Evolutionary conservation across 345 rosid species (phyloP), one percentile per base, ranked within the genome.

Genomic region (Turritis glabra): DNA sequence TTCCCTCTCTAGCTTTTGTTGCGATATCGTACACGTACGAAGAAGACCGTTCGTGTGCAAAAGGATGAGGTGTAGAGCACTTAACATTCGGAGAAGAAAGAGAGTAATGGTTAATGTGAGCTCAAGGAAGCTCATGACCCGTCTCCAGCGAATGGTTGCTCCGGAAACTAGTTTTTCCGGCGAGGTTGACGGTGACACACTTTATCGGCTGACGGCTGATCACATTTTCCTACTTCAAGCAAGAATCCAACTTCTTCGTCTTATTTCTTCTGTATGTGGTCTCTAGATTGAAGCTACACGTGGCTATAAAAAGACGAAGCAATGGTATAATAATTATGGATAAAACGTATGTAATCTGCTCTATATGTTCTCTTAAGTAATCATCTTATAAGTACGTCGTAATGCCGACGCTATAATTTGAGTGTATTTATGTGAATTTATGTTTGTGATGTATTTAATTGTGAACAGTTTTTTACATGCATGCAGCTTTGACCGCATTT

Each of bases 91-190:
- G 7, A 77, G 73, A 77, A 72, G 77, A 51, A 77, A 71, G 73
- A 77, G 69, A 66, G 73, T 77, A 10, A 52, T 32, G 25, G 73
- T 77, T 23, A 66, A 50, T 23, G 48, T 71, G 69, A 58, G 12
- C 69, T 65, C 77, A 3, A 66, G 81, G 57, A 77, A 77, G 81
- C 77, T 77, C 69, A 25, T 66, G 51, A 50, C 19, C 11, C 81
- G 81, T 67, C 81, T 77, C 58, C 81, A n/a, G 26, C 68, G 77
- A 18, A 77, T 77, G 77, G 81, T 77, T 48, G 73, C 73, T 22
- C 77, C 81, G 12, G 69, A 72, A 2, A 60, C 9, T 43, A 72
- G 37, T 22, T 50, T 29, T 65, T 17, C 77, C 23, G 73, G 58
- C 3, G 64, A 77, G 14, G 12, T 77, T 72, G 77, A 65, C 69